Evolutionary conservation across 345 rosid species (phyloP).

Genomic region (Hibiscus syriacus): DNA sequence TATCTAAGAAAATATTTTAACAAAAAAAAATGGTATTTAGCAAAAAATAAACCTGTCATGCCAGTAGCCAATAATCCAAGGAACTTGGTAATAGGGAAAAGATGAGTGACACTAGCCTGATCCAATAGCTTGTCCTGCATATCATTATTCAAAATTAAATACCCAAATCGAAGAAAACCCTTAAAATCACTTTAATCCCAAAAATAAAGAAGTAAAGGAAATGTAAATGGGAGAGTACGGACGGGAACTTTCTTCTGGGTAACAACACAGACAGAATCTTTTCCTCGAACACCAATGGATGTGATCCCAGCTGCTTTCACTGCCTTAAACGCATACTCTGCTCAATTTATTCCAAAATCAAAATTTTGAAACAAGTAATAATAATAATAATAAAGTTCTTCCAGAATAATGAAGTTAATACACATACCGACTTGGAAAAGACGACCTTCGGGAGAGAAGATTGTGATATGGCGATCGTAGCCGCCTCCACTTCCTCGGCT

Average conservation of each 20-base stretch:
- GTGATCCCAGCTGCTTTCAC: constrained; percentile 93
- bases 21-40: background rate
- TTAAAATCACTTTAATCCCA: background rate
- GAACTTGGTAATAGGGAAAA: constrained; percentile 82
- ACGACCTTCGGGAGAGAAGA: constrained; percentile 87
- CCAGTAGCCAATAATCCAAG: constrained; percentile 96
- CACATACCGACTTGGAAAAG: constrained; percentile 79
- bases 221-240: background rate
- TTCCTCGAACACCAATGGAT: constrained; percentile 90
- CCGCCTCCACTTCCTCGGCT: constrained; percentile 88
- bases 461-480: constrained; percentile 82
- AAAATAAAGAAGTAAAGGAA: background rate
- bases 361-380: background rate
- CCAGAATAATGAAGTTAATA: background rate
- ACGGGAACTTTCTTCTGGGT: constrained; percentile 99
- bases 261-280: constrained; percentile 91
- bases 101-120: constrained; percentile 86
- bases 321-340: constrained; percentile 97
- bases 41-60: constrained; percentile 59
- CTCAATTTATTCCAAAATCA: background rate
- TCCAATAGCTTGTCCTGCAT: constrained; percentile 97
- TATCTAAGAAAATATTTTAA: background rate
- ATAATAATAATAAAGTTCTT: background rate
- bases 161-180: constrained; percentile 12
- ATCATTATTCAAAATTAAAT: background rate